These are phyloP conservation scores for Ceratobasidium sp. DNA, from an alignment of 1,284 basidiomycete species.

Conservation along the genomic window DNA sequence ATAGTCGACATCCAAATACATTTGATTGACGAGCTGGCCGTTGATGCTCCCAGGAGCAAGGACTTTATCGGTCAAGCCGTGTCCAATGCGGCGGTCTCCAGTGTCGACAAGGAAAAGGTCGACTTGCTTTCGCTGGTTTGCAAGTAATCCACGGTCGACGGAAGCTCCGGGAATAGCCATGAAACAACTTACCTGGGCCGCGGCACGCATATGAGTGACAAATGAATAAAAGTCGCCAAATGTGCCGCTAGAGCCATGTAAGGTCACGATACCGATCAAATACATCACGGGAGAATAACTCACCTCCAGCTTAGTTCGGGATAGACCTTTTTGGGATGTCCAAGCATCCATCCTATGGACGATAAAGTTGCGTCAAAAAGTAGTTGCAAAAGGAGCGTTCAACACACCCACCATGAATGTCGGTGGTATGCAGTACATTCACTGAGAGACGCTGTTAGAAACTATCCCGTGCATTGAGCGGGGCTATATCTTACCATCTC, in stretches of 20 bases:
- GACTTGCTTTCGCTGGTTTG: background rate
- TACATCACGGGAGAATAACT: background rate
- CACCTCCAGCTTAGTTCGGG: conserved; percentile 15
- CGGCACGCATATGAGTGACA: background rate
- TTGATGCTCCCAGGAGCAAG: background rate
- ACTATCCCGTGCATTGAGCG: background rate
- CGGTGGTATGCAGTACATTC: conserved; percentile 17
- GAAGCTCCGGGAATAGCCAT: background rate
- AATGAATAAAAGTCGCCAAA: conserved; percentile 26
- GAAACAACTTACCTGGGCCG: background rate
- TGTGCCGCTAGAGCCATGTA: background rate
- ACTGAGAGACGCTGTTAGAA: background rate
- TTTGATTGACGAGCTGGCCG: background rate
- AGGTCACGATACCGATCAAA: background rate
- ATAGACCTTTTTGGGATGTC: background rate
- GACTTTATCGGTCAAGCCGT: conserved; percentile 8
- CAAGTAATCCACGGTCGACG: background rate
- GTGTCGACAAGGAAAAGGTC: conserved; percentile 12
- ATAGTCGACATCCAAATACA: conserved; percentile 2
- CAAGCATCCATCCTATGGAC: conserved; percentile 5
- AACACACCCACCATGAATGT: conserved; percentile 11
- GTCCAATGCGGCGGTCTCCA: conserved; percentile 15
- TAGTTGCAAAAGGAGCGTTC: background rate
- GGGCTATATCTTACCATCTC: background rate
- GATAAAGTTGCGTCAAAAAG: background rate